Evolutionary conservation across 1,139 yeast genomes (phyloP).

Genomic region (Scheffersomyces cryptocercus): DNA sequence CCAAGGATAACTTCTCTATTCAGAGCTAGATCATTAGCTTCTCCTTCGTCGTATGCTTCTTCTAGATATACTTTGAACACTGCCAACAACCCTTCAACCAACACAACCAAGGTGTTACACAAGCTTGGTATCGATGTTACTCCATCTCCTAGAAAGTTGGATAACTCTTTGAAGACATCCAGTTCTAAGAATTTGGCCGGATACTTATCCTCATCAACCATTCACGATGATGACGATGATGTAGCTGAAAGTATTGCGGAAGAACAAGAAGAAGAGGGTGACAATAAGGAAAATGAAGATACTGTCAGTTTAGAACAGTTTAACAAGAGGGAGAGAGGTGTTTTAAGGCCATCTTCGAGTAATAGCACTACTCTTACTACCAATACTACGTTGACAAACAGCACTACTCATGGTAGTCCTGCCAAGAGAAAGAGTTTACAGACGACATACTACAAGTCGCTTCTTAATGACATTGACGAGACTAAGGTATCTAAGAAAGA

Average conservation of each 20-base stretch:
- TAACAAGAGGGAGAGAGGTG: slow-evolving; percentile 13
- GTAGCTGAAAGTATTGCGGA: slow-evolving; percentile 6
- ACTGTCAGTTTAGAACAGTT: slow-evolving; percentile 15
- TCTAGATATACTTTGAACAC: slow-evolving; percentile 14
- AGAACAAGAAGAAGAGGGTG: slow-evolving; percentile 8
- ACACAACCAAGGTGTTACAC: slow-evolving; percentile 41
- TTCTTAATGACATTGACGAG: slow-evolving; percentile 27
- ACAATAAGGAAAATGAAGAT: slow-evolving; percentile 19
- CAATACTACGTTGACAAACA: background rate
- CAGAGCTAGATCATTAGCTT: slow-evolving; percentile 40
- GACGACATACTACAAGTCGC: slow-evolving; percentile 18
- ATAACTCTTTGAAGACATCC: slow-evolving; percentile 39
- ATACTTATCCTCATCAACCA: slow-evolving; percentile 16
- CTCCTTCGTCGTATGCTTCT: slow-evolving; percentile 28
- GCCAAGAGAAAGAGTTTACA: background rate
- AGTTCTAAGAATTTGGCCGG: slow-evolving; percentile 46
- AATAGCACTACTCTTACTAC: background rate
- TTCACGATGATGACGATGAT: background rate
- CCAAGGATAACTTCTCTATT: slow-evolving; percentile 38
- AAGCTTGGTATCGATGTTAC: slow-evolving; percentile 45
- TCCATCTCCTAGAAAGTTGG: slow-evolving; percentile 24
- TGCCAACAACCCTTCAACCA: slow-evolving; percentile 22
- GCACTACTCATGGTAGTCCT: background rate
- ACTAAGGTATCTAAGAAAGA: slow-evolving; percentile 10
- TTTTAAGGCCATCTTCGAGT: slow-evolving; percentile 6